Percentiles rank a stretch among this genome's conserved stretches.
These are phyloP conservation scores for Cucumis hystrix DNA, from an alignment of 306 rosid genomes.

Conservation along the genomic window DNA sequence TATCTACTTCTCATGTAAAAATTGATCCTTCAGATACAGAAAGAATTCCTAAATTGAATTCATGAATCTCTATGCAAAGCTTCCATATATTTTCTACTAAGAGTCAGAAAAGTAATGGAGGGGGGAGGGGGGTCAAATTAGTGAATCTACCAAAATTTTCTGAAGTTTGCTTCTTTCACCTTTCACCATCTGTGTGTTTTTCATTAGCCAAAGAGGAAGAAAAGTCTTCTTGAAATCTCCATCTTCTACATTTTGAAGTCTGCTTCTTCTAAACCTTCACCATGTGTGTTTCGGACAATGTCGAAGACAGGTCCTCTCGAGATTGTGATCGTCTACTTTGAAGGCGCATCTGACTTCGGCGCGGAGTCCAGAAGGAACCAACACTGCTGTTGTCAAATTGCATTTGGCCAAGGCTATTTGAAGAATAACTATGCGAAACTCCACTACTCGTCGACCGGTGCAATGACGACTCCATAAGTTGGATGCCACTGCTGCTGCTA, in stretches of 20 bases:
- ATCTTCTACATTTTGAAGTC: slow-evolving; percentile 51
- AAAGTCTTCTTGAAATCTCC: slow-evolving; percentile 87
- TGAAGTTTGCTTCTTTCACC: slow-evolving; percentile 26
- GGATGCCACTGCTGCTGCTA: slow-evolving; percentile 38
- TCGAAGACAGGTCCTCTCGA: slow-evolving; percentile 78
- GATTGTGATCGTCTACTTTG: slow-evolving; percentile 96
- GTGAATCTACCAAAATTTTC: slow-evolving; percentile 34
- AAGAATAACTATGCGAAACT: slow-evolving; percentile 73
- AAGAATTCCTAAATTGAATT: slow-evolving; percentile 11
- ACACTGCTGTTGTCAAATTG: slow-evolving; percentile 43
- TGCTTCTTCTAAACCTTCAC: slow-evolving; percentile 43
- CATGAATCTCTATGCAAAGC: slow-evolving; percentile 7
- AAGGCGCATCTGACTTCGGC: slow-evolving; percentile 76
- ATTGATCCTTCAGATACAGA: slow-evolving; percentile 1
- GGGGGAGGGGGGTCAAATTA: slow-evolving; percentile 13
- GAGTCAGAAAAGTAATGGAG: slow-evolving; percentile 5
- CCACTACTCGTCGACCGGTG: slow-evolving; percentile 49
- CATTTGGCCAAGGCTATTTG: slow-evolving; percentile 75
- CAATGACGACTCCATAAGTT: slow-evolving; percentile 56
- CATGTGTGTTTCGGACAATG: slow-evolving; percentile 62
- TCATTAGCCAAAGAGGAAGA: slow-evolving; percentile 55
- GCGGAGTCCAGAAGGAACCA: slow-evolving; percentile 73
- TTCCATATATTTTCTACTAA: slow-evolving; percentile 4
- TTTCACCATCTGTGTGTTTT: slow-evolving; percentile 41
- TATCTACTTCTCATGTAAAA: slow-evolving; percentile 7